Base-by-base conservation (phyloP, 139 green algal genomes). In the Trebouxia sp. region DNA sequence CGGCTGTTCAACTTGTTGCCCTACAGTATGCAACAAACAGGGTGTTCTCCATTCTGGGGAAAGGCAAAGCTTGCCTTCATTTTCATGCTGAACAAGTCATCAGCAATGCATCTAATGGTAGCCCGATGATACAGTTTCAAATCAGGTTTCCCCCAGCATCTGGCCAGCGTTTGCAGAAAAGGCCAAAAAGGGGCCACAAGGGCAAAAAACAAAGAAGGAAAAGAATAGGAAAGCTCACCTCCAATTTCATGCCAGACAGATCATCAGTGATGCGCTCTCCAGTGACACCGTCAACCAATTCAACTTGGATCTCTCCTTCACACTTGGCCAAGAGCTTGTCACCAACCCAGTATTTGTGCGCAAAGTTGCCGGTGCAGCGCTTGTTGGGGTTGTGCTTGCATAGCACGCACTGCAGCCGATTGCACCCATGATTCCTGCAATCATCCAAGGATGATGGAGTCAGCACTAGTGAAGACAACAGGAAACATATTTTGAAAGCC, bases 301-400 rank as follows among this genome's bases (percentile, higher is more conserved):
- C 82, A 28, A 85, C 56, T 17, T 76, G 51, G 30, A 85, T 85
- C 17, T 80, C 76, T 6, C 82, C 82, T 47, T 83, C 82, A 39
- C 82, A 85, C 53, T 85, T 85, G 76, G 82, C 82, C 82, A 85
- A 30, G 66, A 85, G 76, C 39, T 58, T 70, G 51, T 85, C 82
- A 8, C 76, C 82, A 14, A 85, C 82, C 67, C 76, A 83, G 66
- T 85, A 85, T 41, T 85, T 82, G 41, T 75, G 66, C 17, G 82
- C 82, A 58, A 85, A 83, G 42, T 85, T 85, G 66, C 76, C 82
- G 15, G 51, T 80, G 82, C 82, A 85, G n/a, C 82, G 82, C 76
- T 82, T 82, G 65, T 69, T 58, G 11, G 82, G 82, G 76, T 85
- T 85, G 76, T 85, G 82, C 82, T 85, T 85, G 82, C 82, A 85